Evolutionary conservation across 2,329 filamentous ascomycete genomes (phyloP), one percentile per base, ranked within the genome.

Genomic region (Talaromyces sp.): DNA sequence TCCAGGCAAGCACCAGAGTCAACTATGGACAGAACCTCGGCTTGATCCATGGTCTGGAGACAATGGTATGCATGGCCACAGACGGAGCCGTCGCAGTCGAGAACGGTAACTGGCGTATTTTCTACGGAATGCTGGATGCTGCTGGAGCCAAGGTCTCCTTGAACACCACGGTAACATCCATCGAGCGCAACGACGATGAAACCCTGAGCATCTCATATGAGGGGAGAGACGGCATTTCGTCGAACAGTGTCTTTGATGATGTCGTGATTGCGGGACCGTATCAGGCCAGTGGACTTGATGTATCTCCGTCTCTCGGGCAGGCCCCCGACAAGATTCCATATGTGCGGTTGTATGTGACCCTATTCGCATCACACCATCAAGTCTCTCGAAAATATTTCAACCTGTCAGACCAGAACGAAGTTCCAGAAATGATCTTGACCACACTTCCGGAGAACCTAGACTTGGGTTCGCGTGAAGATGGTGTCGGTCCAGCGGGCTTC

Each of bases 21-120:
- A 97, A 97, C 74, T 99, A 97, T 75, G 94, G 90, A 0, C 91
- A 92, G 54, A 97, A 97, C 66, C 75, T 97, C 12, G 84, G 80
- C n/a, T 79, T 86, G 38, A 94, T 97, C 54, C 92, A 97, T 69
- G 94, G 91, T 0, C 77, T 99, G 1, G 91, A 95, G 68, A 86
- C 92, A 1, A 91, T 97, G 88, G 89, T 95, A 2, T 93, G 92
- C 50, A 91, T 97, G 86, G 90, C 92, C 2, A 89, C 92, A 0
- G 88, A 93, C 57, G 92, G 91, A 7, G 91, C 92, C 0, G 85
- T 92, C 71, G 81, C 88, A 19, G 83, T 97, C 1, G 75, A 84
- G 14, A 92, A 92, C 7, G 94, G 94, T 1, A 99, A 97, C 73
- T 97, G 92, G 92, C 87, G 85, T 67, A 96, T 99, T 58, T 99